These are phyloP conservation scores for Trichoderma sp. DNA, from an alignment of 2,329 filamentous ascomycete species.

Conservation along the genomic window DNA sequence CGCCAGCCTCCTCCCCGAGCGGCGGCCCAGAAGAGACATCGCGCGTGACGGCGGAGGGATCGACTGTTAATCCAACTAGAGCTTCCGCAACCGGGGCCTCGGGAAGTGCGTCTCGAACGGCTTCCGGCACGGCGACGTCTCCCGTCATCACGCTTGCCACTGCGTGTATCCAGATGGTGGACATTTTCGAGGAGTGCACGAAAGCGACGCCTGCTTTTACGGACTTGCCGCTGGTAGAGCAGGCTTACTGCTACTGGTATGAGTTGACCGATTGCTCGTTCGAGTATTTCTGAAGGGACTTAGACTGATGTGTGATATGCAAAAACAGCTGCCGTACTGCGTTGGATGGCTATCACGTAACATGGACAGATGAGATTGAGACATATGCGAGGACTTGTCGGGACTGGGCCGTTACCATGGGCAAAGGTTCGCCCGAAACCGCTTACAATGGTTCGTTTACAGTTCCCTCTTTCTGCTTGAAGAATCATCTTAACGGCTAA, in stretches of 20 bases:
- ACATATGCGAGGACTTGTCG: slow-evolving; percentile 38
- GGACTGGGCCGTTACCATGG: slow-evolving; percentile 34
- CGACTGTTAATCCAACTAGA: background rate
- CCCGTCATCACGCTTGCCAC: slow-evolving; percentile 28
- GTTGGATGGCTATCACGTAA: slow-evolving; percentile 25
- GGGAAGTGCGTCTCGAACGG: slow-evolving; percentile 1
- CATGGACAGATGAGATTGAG: slow-evolving; percentile 40
- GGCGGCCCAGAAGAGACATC: slow-evolving; percentile 2
- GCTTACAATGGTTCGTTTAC: slow-evolving; percentile 36
- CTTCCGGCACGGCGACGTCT: background rate
- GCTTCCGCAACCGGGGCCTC: background rate
- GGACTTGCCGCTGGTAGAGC: slow-evolving; percentile 34
- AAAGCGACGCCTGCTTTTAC: slow-evolving; percentile 34
- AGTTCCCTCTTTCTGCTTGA: too few relatives aligned
- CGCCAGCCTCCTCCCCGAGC: slow-evolving; percentile 17
- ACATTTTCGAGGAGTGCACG: slow-evolving; percentile 36
- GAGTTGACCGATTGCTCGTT: slow-evolving; percentile 11
- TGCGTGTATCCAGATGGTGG: slow-evolving; percentile 37
- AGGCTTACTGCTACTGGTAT: slow-evolving; percentile 42
- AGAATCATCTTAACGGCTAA: too few relatives aligned
- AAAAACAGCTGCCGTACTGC: slow-evolving; percentile 31
- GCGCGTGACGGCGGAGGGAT: background rate
- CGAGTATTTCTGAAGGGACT: background rate
- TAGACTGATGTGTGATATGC: slow-evolving; percentile 30
- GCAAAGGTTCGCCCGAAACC: slow-evolving; percentile 34